Conservation (phyloP, 352 stramenopile genomes). For the Globisporangium uncinulatum region DNA sequence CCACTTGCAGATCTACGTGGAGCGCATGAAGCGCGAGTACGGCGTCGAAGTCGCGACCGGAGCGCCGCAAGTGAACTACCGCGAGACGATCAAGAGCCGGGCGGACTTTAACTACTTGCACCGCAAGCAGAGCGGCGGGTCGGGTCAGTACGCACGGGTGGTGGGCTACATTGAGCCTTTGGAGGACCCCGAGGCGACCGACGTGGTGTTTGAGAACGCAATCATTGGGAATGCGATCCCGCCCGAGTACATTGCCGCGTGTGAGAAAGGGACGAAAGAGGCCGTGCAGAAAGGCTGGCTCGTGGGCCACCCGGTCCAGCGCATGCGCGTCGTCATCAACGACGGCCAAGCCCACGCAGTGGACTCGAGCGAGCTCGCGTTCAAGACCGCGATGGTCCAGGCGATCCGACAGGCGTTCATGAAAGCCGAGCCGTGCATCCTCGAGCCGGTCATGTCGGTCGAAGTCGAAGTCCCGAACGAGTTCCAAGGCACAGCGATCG, state of each 20-base stretch:
- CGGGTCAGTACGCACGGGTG: slow-evolving; percentile 95
- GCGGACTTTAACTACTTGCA: slow-evolving; percentile 98
- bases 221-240: slow-evolving; percentile 98
- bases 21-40: slow-evolving; percentile 99
- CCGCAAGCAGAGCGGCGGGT: slow-evolving; percentile 98
- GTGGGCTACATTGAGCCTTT: slow-evolving; percentile 98
- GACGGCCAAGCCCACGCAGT: slow-evolving; percentile 95
- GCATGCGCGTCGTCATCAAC: slow-evolving; percentile 82
- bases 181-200: slow-evolving; percentile 61
- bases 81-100: slow-evolving; percentile 93
- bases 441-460: slow-evolving; percentile 97
- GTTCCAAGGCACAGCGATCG: slow-evolving; percentile 94
- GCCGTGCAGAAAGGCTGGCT: slow-evolving; percentile 94
- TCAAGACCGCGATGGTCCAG: slow-evolving; percentile 94
- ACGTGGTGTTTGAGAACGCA: slow-evolving; percentile 96
- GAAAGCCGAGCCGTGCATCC: slow-evolving; percentile 88
- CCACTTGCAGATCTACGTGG: slow-evolving; percentile 98
- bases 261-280: slow-evolving; percentile 97
- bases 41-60: slow-evolving; percentile 88
- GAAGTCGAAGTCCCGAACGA: slow-evolving; percentile 93
- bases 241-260: slow-evolving; percentile 97
- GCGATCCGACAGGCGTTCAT: slow-evolving; percentile 94
- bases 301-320: slow-evolving; percentile 94
- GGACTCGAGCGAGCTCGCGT: slow-evolving; percentile 98
- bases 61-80: slow-evolving; percentile 98